Percentiles rank a stretch among this genome's conserved stretches.
These are phyloP conservation scores for Cryptococcus amylolentus DNA, from an alignment of 1,284 basidiomycete genomes.

Conservation along the genomic window DNA sequence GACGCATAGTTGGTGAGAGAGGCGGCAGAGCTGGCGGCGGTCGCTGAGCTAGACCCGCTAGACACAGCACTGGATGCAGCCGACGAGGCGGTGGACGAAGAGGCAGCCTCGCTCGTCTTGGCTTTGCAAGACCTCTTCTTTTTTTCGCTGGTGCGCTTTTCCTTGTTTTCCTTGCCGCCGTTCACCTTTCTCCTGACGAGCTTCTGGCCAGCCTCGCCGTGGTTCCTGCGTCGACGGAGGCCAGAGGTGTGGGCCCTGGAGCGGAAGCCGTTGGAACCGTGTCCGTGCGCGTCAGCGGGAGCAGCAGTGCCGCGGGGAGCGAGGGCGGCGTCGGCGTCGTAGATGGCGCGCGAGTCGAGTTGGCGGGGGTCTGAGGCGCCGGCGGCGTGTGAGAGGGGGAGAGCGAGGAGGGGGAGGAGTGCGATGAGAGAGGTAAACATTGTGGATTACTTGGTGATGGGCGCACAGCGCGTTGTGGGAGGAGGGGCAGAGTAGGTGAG, in stretches of 20 bases:
- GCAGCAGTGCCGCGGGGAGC: background rate
- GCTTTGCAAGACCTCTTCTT: slow-evolving; percentile 10
- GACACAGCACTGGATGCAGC: background rate
- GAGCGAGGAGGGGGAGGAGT: slow-evolving; percentile 16
- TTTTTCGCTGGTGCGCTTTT: background rate
- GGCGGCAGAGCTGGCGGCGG: background rate
- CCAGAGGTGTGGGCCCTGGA: slow-evolving; percentile 1
- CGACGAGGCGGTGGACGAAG: slow-evolving; percentile 4
- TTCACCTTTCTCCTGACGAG: slow-evolving; percentile 9
- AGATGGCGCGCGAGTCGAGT: slow-evolving; percentile 8
- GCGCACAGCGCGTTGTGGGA: slow-evolving; percentile 3
- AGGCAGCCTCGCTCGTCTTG: background rate
- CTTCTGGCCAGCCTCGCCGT: slow-evolving; percentile 6
- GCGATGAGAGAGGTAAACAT: slow-evolving; percentile 10
- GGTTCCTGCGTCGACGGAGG: background rate
- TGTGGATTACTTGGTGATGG: slow-evolving; percentile 10
- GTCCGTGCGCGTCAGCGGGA: slow-evolving; percentile 4
- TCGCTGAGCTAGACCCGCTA: background rate
- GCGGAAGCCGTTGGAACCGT: slow-evolving; percentile 1
- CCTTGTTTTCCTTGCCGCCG: background rate
- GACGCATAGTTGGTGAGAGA: background rate
- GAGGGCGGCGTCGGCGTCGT: slow-evolving; percentile 5
- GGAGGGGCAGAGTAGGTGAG: background rate
- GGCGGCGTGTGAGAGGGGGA: slow-evolving; percentile 4
- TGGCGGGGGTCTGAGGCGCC: background rate